These are phyloP conservation scores for Ophiostoma perfectum DNA, from an alignment of 2,329 filamentous ascomycete genomes.

Conservation along the genomic window DNA sequence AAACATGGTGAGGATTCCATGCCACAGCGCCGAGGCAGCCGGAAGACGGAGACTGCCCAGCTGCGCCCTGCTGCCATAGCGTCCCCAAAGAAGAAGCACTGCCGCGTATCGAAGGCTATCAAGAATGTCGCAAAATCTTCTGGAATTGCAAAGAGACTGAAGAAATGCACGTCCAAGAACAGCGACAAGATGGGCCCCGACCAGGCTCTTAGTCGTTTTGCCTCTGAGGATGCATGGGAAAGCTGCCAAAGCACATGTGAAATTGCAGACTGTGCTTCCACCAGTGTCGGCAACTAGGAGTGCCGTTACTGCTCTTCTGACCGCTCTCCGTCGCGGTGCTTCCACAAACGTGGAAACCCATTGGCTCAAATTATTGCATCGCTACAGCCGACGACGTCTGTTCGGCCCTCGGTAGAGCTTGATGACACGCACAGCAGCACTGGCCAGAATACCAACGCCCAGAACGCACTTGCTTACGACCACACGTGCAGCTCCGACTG, in stretches of 20 bases:
- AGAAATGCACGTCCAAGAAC: no score
- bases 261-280: not conserved
- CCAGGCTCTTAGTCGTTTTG: not conserved
- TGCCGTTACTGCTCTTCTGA: not conserved
- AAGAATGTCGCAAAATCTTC: not conserved
- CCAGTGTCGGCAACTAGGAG: not conserved
- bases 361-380: not conserved
- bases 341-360: not conserved
- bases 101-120: not conserved
- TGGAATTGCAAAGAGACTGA: not conserved
- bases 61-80: not conserved
- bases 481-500: no score
- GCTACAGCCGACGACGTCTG: no score
- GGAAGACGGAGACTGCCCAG: not conserved
- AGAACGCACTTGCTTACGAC: not conserved
- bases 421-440: not conserved
- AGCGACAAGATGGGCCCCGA: not conserved
- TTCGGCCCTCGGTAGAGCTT: not conserved
- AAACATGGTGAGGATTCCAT: no score
- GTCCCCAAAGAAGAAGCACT: not conserved
- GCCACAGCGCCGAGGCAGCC: not conserved
- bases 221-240: not conserved
- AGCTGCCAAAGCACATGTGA: not conserved
- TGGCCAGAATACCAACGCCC: not conserved
- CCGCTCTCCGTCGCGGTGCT: not conserved